A percentile compares a stretch with the other conserved stretches of the same genome.
Conservation (phyloP, 2,329 filamentous ascomycete species). For the Neofusicoccum parvum region DNA sequence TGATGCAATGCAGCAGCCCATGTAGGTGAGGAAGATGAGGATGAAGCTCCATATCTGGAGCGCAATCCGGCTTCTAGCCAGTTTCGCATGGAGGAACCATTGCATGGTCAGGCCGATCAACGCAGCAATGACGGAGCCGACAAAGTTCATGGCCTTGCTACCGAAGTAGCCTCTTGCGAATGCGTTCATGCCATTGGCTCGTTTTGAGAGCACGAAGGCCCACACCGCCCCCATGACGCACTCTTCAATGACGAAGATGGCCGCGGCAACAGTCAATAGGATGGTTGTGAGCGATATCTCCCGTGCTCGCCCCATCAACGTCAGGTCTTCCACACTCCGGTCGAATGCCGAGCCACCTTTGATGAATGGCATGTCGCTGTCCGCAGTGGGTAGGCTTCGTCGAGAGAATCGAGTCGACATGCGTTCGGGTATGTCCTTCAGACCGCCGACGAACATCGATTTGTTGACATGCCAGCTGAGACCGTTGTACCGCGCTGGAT, state of each 20-base stretch:
- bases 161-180: constrained; percentile 15
- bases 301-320: background rate
- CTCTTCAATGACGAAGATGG: constrained; percentile 9
- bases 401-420: background rate
- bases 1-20: constrained; percentile 11
- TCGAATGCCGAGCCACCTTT: constrained; percentile 4
- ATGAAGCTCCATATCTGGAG: constrained; percentile 18
- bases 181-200: background rate
- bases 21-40: constrained; percentile 17
- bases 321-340: background rate
- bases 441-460: background rate
- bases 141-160: constrained; percentile 13
- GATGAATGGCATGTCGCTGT: background rate
- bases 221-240: constrained; percentile 16
- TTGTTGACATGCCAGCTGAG: constrained; percentile 8
- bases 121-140: constrained; percentile 2
- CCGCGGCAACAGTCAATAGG: background rate
- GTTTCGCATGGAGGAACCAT: background rate
- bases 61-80: background rate
- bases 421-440: background rate
- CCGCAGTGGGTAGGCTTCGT: background rate
- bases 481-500: background rate
- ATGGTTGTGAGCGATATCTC: background rate
- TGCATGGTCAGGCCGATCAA: constrained; percentile 2
- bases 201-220: constrained; percentile 1